Base-by-base conservation (phyloP, 495 filamentous ascomycete species). In the Daldinia concentrica region DNA sequence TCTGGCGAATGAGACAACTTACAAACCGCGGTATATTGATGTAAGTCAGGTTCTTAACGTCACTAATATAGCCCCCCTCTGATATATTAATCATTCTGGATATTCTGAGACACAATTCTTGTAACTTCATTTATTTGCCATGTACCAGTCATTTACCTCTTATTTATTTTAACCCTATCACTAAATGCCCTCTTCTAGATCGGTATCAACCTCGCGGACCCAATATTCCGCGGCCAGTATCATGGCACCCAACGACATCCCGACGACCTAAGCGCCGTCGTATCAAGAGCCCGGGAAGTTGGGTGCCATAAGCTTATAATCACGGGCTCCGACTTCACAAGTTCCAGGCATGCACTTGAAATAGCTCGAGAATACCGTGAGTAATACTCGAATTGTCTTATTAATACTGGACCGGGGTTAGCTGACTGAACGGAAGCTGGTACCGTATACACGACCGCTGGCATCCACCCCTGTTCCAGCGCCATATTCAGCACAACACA, bases 201-300 rank as follows among this genome's bases (percentile, higher is more conserved):
- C 61, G 95, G 95, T 37, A 97, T 99, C 83, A 99, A 99, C 80
- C 85, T 99, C 41, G 90, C 92, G 58, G 95, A 98, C 68, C 88
- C 91, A 26, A 90, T 97, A 69, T 99, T 94, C 80, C 83, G 83
- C 24, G 95, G 95, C 50, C 80, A 87, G 24, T 95, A 99, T 76
- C 91, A 95, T 75, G 92, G 92, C 65, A 95, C 90, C 61, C 82
- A 91, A 74, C 86, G 85, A 11, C 95, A 99, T 75, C 90, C 90
- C 17, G 85, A 90, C 71, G 95, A 99, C 77, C 83, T 97, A 5
- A 78, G 85, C 6, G 89, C 88, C 57, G 92, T 98, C 11, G 78
- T 99, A 4, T 83, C 90, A 64, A 86, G 95, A 54, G 94, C 93
- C 4, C 75, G 84, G 19, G 87, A 91, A 57, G 88, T 89, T 1